Base-by-base conservation (phyloP, 2,329 filamentous ascomycete species). In the Fusarium pilosicola region DNA sequence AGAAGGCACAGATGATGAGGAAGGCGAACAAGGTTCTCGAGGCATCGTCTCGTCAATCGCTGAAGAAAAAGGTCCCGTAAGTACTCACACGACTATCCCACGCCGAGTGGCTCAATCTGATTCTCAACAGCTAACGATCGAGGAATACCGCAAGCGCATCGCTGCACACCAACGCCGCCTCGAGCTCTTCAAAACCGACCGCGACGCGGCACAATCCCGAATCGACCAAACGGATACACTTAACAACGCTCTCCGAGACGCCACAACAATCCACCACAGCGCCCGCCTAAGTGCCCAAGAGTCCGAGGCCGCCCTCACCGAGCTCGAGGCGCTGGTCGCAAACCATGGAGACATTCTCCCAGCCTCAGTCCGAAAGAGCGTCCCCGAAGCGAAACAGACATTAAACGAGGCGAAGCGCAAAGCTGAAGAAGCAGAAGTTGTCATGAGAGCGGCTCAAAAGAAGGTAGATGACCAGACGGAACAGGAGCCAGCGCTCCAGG, bases 1-100 rank as follows among this genome's bases (percentile, higher is more conserved):
- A 5, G 22, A n/a, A 2, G 39, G 15, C 0, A 44, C 15, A 10
- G 41, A 18, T 6, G 10, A 44, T 18, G 41, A 12, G 3, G 41
- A 44, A n/a, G 41, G 11, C 9, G 10, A 10, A 44, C 9, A 24
- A 24, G 10, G 11, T 18, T 24, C n/a, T 24, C 15, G 15, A 24
- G n/a, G 5, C n/a, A 24, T 24, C 6, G 4, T 3, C 10, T 24
- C 41, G 5, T 11, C n/a, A 2, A 17, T 10, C 41, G 9, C 41
- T 6, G n/a, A 24, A 44, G n/a, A 15, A 12, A 44, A 24, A 44
- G n/a, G n/a, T 0, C n/a, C 41, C 6, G 41, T 24, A 44, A 44
- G 41, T 44, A 44, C 15, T 6, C n/a, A 7, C 7, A 24, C 15
- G 0, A 5, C n/a, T 2, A 11, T 7, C 41, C 6, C 15, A 4